These are phyloP conservation scores for Vitis hybrid DNA, from an alignment of 177 flowering plant genomes.

Conservation along the genomic window DNA sequence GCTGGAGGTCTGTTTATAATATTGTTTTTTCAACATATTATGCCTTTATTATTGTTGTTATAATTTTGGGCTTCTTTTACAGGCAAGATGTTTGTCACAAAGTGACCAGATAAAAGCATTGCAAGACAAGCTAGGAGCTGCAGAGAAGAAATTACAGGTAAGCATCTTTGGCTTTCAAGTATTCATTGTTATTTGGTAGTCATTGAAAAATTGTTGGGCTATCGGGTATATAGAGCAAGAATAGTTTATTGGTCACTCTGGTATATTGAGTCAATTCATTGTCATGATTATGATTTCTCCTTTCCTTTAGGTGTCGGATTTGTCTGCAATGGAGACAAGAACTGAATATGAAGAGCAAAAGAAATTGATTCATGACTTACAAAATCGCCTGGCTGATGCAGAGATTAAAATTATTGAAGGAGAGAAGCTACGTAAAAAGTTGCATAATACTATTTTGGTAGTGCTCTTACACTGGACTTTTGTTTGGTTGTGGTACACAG, in stretches of 20 bases:
- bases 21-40: background rate
- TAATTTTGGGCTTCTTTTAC: slow-evolving; percentile 15
- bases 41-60: background rate
- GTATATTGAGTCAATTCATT: background rate
- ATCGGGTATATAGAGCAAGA: background rate
- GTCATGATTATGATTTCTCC: background rate
- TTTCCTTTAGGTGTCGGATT: slow-evolving; percentile 51
- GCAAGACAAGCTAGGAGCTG: slow-evolving; percentile 56
- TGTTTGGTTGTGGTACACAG: background rate
- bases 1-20: slow-evolving; percentile 38
- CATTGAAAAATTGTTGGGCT: background rate
- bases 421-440: slow-evolving; percentile 79
- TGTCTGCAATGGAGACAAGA: slow-evolving; percentile 48
- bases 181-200: background rate
- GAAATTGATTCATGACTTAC: slow-evolving; percentile 49
- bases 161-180: background rate
- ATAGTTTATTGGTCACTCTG: background rate
- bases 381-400: slow-evolving; percentile 61
- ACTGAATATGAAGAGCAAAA: slow-evolving; percentile 64
- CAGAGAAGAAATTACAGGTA: slow-evolving; percentile 71
- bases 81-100: slow-evolving; percentile 74
- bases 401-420: slow-evolving; percentile 77
- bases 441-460: slow-evolving; percentile 93
- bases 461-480: background rate
- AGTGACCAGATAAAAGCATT: slow-evolving; percentile 45